A percentile compares a stretch with the other conserved stretches of the same genome.
phyloP scores from a whole-genome alignment of 345 rosid species.

The Zanthoxylum bungeanum region DNA sequence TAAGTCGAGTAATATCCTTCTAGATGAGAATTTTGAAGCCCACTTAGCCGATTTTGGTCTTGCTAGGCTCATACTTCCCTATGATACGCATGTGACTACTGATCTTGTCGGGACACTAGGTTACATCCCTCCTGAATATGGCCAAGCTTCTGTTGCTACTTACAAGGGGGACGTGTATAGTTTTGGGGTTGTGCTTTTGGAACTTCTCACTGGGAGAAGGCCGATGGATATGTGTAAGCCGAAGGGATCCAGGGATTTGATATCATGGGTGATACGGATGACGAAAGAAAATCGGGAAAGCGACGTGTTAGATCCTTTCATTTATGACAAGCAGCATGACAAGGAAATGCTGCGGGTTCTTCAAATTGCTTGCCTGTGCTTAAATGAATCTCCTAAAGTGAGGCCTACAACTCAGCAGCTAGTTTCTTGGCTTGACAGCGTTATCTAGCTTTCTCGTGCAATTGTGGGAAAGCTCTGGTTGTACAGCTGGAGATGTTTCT shows the following conservation, averaged over 20 bases:
- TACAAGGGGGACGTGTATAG: constrained; percentile 84
- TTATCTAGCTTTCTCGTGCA: constrained; percentile 20
- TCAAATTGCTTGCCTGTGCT: constrained; percentile 69
- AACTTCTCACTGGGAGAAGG: constrained; percentile 80
- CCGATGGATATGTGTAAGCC: constrained; percentile 90
- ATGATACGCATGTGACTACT: constrained; percentile 78
- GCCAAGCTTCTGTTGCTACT: constrained; percentile 84
- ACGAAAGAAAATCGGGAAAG: constrained; percentile 56
- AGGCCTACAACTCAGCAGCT: constrained; percentile 68
- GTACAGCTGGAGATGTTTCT: constrained; percentile 14
- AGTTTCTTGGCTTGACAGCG: constrained; percentile 61
- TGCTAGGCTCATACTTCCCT: constrained; percentile 67
- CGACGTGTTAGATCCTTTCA: constrained; percentile 64
- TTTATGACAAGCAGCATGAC: constrained; percentile 55
- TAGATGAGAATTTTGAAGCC: constrained; percentile 67
- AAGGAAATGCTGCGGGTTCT: constrained; percentile 59
- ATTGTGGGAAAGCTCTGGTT: constrained; percentile 7
- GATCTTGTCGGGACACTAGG: constrained; percentile 91
- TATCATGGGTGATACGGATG: constrained; percentile 67
- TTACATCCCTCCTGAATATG: constrained; percentile 86
- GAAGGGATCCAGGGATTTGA: constrained; percentile 56
- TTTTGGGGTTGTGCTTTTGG: constrained; percentile 86
- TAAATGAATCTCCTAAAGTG: constrained; percentile 51
- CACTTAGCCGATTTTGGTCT: constrained; percentile 93
- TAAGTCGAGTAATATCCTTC: constrained; percentile 81